Conservation (phyloP, 163 green algal genomes). For the Picocystis sp. region DNA sequence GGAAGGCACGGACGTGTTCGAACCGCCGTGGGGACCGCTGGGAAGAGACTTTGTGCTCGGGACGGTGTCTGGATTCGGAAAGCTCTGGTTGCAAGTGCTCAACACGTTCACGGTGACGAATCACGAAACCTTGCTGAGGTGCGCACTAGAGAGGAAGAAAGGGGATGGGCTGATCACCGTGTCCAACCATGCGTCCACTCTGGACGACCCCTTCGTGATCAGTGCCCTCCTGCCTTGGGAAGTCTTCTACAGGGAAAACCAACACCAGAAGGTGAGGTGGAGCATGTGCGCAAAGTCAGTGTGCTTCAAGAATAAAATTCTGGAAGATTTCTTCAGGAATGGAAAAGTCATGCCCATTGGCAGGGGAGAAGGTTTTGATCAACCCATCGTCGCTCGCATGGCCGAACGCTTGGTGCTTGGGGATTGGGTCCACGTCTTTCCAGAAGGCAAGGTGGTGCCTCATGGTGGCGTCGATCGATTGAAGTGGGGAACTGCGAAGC, state of each 20-base stretch:
- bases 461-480: constrained; percentile 25
- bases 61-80: constrained; percentile 33
- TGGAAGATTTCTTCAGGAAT: constrained; percentile 68
- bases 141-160: background rate
- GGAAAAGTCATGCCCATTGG: constrained; percentile 75
- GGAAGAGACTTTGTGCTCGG: constrained; percentile 46
- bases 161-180: constrained; percentile 55
- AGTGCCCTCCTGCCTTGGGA: constrained; percentile 44
- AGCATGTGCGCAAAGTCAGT: constrained; percentile 64
- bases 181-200: constrained; percentile 71
- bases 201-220: constrained; percentile 65
- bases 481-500: constrained; percentile 13
- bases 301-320: constrained; percentile 56
- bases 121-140: constrained; percentile 8
- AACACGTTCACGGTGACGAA: constrained; percentile 40
- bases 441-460: constrained; percentile 46
- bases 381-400: constrained; percentile 44
- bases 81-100: constrained; percentile 41
- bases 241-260: constrained; percentile 16
- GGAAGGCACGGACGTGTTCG: constrained; percentile 8
- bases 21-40: constrained; percentile 40
- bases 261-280: constrained; percentile 44
- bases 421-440: constrained; percentile 79
- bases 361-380: constrained; percentile 32
- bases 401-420: constrained; percentile 26